Conservation (phyloP, 2,329 filamentous ascomycete genomes). For the Fusarium sulawesiense region DNA sequence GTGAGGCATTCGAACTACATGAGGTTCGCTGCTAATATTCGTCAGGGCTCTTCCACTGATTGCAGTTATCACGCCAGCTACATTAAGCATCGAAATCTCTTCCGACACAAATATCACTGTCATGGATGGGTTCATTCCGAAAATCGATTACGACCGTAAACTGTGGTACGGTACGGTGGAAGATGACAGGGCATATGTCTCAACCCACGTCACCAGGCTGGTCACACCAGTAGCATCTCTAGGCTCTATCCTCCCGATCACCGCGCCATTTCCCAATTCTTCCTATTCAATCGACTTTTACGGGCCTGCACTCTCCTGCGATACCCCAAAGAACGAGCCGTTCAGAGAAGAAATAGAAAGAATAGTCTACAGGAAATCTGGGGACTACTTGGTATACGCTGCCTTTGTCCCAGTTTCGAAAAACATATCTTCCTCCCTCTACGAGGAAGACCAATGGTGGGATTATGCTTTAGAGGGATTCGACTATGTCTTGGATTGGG, state of each 20-base stretch:
- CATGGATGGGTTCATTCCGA: accelerated
- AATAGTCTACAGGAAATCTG: accelerated
- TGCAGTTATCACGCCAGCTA: constrained; percentile 12
- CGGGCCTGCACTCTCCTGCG: constrained; percentile 8
- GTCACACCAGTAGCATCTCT: neutral
- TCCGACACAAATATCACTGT: neutral
- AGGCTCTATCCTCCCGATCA: neutral
- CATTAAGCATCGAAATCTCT: neutral
- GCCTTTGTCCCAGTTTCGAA: neutral
- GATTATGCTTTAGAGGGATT: neutral
- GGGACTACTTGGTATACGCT: neutral
- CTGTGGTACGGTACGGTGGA: neutral
- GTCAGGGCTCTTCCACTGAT: constrained; percentile 1
- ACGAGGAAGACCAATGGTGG: too few relatives aligned
- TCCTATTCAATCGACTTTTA: constrained; percentile 10
- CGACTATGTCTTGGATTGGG: too few relatives aligned
- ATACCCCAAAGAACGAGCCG: accelerated
- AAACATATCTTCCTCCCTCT: too few relatives aligned
- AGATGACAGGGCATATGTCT: too few relatives aligned
- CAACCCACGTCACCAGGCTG: neutral
- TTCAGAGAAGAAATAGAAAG: neutral
- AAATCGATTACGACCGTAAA: neutral
- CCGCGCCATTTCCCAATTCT: constrained; percentile 12
- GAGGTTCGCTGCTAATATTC: too few relatives aligned
- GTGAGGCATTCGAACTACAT: neutral